Base-by-base conservation (phyloP, 495 filamentous ascomycete species). In the Xylaria telfairii region DNA sequence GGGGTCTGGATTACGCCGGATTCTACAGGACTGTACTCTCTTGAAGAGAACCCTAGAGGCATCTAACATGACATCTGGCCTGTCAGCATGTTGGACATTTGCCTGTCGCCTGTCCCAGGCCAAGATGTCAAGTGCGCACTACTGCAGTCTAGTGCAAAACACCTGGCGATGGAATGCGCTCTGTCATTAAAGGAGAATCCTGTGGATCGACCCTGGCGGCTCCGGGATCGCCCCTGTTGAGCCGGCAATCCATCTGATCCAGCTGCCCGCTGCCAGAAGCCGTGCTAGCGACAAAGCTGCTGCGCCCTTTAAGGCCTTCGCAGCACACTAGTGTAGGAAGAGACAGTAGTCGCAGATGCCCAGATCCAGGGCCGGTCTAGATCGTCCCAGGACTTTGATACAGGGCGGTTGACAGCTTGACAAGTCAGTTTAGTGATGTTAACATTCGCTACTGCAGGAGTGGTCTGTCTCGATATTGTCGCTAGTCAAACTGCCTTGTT, bases 281-380 rank as follows among this genome's bases (percentile, higher is more conserved):
- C 21, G 42, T 26, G 28, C 49, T 53, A 1, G 37, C 21, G 60
- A 26, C 37, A 57, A 19, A 41, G 19, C 41, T 21, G 30, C 30
- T 12, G 15, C 30, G 10, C 7, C 57, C 57, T 7, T n/a, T 19
- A 17, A 60, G n/a, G 61, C 4, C 42, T 30, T 64, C 61, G 42
- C 61, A 34, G 41, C 28, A 34, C n/a, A n/a, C n/a, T n/a, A n/a
- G n/a, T n/a, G n/a, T n/a, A n/a, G n/a, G n/a, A n/a, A n/a, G n/a
- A n/a, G n/a, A n/a, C 34, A 24, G 59, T 32, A 54, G 46, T 54
- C 49, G 32, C 47, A 66, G 46, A 54, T 21, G 59, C 34, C 34
- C 37, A 42, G 59, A 37, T 62, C 37, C 46, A 66, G 64, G 47
- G 64, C 64, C 64, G 64, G 28, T 66, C 64, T 66, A 66, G 64